Evolutionary conservation across 805 yeast genomes (phyloP), one percentile per base, ranked within the genome.

Genomic region (Torulaspora maleeae): DNA sequence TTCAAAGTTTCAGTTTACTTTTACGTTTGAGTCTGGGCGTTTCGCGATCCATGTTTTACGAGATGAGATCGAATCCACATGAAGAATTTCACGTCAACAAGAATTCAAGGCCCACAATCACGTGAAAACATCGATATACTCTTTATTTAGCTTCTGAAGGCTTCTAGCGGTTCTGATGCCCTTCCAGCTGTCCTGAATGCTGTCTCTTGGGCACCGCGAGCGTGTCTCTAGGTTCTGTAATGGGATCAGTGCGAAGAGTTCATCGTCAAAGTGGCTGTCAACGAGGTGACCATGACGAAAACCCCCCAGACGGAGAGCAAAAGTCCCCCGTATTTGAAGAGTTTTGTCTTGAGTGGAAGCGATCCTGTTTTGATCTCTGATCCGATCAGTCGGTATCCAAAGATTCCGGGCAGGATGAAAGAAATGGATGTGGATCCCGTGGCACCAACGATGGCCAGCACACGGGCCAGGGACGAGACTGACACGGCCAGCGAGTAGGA

Each of bases 381-480:
- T 4, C 58, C 61, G 28, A 57, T 55, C 15, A 57, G 44, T 27
- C 46, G 50, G 51, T 69, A 84, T 0, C 90, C 90, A 61, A 83
- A 84, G 46, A 80, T 68, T 0, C 91, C 91, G 0, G 91, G 91
- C 32, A 84, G 69, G 9, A 83, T 82, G 63, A 83, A 84, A 17
- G 86, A 80, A 41, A 84, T 84, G 27, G 86, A 71, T 0, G 89
- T 85, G 7, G 89, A 84, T 0, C 91, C 91, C 0, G 91, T 84
- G 11, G 89, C 82, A 2, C 91, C 91, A 10, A 84, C 88, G 40
- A 84, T 67, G 2, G 90, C 79, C 41, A 84, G 66, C 6, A 84
- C 83, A 32, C 78, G 74, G 45, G 82, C 89, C 58, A 84, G 79
- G 0, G 86, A 81, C 1, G 74, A 69, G 10, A 84, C 75, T 8